These are phyloP conservation scores for Tylopilus balloui DNA, from an alignment of 768 basidiomycete genomes.

Conservation along the genomic window DNA sequence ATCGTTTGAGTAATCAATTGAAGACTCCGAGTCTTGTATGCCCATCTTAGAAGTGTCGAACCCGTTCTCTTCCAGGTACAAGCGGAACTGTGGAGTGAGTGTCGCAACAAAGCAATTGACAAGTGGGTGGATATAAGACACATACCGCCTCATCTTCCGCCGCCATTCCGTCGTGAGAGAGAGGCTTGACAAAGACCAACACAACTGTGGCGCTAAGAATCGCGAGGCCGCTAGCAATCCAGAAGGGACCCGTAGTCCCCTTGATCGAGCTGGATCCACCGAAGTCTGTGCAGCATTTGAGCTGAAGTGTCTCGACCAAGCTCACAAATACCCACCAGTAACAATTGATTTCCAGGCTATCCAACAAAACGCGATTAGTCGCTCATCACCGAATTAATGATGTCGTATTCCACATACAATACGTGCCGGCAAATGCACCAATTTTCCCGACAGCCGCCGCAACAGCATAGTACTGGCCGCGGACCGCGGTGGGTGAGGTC, in stretches of 20 bases:
- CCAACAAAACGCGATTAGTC: constrained; percentile 1
- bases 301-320: not conserved
- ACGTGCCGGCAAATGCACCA: constrained; percentile 80
- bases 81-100: constrained; percentile 57
- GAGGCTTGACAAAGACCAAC: constrained; percentile 67
- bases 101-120: constrained; percentile 1
- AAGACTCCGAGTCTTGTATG: constrained; percentile 29
- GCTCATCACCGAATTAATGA: not conserved
- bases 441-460: constrained; percentile 86
- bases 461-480: constrained; percentile 81
- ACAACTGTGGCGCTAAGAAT: constrained; percentile 72
- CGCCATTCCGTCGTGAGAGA: constrained; percentile 73
- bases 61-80: constrained; percentile 73
- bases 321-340: constrained; percentile 36
- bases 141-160: constrained; percentile 65
- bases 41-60: constrained; percentile 80
- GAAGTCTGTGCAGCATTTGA: constrained; percentile 41
- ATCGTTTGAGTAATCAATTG: constrained; percentile 14
- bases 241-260: constrained; percentile 84
- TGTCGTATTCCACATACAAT: constrained; percentile 45
- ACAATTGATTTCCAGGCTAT: constrained; percentile 68
- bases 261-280: constrained; percentile 47
- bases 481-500: constrained; percentile 77
- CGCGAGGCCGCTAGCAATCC: constrained; percentile 82
- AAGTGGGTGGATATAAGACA: constrained; percentile 1